Base-by-base conservation (phyloP, 805 yeast species). In the Pichia heedii region DNA sequence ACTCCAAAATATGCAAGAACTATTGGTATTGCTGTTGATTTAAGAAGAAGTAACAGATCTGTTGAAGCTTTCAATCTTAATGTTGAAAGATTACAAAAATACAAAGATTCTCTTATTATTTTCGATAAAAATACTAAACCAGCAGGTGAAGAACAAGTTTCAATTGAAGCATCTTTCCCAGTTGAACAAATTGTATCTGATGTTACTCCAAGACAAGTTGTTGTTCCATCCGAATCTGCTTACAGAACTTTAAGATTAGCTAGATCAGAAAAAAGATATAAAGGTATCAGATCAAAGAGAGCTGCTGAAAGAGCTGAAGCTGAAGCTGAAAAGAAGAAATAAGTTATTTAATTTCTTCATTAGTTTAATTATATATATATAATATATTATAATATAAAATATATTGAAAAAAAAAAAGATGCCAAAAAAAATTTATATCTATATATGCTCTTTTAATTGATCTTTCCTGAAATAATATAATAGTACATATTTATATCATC, bases 241-340 rank as follows among this genome's bases (percentile, higher is more conserved):
- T 90, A 65, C 95, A 79, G 82, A 72, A 88, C 97, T 64, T 84
- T 93, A 70, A 86, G 97, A 76, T 72, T 76, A 65, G 97, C 97
- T 56, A 85, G 93, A 79, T 81, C 95, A 60, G 85, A 84, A 63
- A 87, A 90, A 81, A 87, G 78, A 73, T 84, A 77, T 84, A 77
- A 71, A 70, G 99, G 99, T 79, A 76, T 79, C 76, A 88, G 95
- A 76, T 97, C 81, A 69, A 93, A 90, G 94, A 84, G 96, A 77
- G 95, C 95, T 66, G 80, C 70, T 68, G 97, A 89, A 60, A 79
- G 79, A 78, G 97, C 96, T 70, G 97, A 87, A 77, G 97, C 97
- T 71, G 98, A 89, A 78, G 95, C 95, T 76, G 96, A 88, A 67
- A 89, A 89, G 90, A 89, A 89, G 89, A 87, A 87, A 82, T 87